A percentile compares a stretch with the other conserved stretches of the same genome.
Conservation (phyloP, 1,284 basidiomycete genomes). For the Irpex lacteus region DNA sequence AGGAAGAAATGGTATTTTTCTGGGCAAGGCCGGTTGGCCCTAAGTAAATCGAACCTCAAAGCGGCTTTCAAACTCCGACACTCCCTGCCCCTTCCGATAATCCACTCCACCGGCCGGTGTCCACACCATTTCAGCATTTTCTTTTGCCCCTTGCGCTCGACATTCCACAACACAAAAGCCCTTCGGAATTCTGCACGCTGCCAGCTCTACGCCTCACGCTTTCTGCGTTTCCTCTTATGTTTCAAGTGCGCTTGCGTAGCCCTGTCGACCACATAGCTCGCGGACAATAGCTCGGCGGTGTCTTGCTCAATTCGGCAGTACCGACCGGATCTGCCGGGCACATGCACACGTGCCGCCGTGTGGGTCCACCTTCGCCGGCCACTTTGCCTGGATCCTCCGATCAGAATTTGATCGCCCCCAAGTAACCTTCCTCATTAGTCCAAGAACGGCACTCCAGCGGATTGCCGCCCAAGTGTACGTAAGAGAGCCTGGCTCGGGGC, state of each 20-base stretch:
- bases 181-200: background rate
- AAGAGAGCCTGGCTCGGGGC: background rate
- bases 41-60: background rate
- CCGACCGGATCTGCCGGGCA: background rate
- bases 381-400: background rate
- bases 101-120: slow-evolving; percentile 2
- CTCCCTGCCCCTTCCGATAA: background rate
- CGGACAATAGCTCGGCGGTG: background rate
- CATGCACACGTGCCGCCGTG: background rate
- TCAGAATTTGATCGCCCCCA: background rate
- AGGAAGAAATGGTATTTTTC: slow-evolving; percentile 2
- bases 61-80: background rate
- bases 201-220: background rate
- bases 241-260: background rate
- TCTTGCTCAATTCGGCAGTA: background rate
- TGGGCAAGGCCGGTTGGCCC: background rate
- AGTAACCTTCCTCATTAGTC: background rate
- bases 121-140: slow-evolving; percentile 2
- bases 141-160: background rate
- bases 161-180: background rate
- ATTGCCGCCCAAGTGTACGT: background rate
- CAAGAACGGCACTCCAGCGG: background rate
- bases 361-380: slow-evolving; percentile 1
- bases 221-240: background rate
- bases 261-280: background rate